phyloP scores from a whole-genome alignment of 2,329 filamentous ascomycete genomes.

The Neofusicoccum sp. region DNA sequence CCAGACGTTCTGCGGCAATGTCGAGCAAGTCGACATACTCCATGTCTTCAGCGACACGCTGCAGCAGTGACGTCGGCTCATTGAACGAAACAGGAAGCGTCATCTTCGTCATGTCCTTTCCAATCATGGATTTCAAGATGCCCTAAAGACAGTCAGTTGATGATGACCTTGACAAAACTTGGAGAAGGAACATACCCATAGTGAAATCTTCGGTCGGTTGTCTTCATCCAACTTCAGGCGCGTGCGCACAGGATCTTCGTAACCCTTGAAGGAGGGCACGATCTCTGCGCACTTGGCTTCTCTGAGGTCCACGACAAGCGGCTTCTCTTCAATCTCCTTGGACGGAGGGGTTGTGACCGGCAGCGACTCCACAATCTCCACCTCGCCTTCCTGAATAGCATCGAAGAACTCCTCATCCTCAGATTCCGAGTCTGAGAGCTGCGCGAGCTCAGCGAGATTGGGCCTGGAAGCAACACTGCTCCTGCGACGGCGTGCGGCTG shows the following conservation, averaged over 20 bases:
- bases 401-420: slow-evolving; percentile 96
- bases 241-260: slow-evolving; percentile 81
- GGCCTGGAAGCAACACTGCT: slow-evolving; percentile 56
- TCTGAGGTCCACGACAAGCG: slow-evolving; percentile 44
- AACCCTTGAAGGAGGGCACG: slow-evolving; percentile 76
- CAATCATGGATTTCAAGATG: slow-evolving; percentile 98
- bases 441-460: slow-evolving; percentile 65
- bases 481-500: slow-evolving; percentile 21
- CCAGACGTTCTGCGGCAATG: slow-evolving; percentile 76
- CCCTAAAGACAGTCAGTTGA: slow-evolving; percentile 55
- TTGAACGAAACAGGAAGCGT: slow-evolving; percentile 97
- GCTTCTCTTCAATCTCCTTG: slow-evolving; percentile 37
- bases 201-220: slow-evolving; percentile 85
- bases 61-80: slow-evolving; percentile 91
- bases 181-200: slow-evolving; percentile 70
- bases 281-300: slow-evolving; percentile 62
- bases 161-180: not conserved
- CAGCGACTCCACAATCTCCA: slow-evolving; percentile 70
- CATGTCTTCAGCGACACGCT: slow-evolving; percentile 96
- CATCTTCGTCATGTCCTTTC: slow-evolving; percentile 99
- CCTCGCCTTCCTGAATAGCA: slow-evolving; percentile 88
- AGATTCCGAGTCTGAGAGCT: slow-evolving; percentile 67
- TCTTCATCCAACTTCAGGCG: slow-evolving; percentile 87
- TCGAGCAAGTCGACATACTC: slow-evolving; percentile 94
- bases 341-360: slow-evolving; percentile 42